Base-by-base conservation (phyloP, 1,139 yeast genomes). In the Kodamaea ohmeri region DNA sequence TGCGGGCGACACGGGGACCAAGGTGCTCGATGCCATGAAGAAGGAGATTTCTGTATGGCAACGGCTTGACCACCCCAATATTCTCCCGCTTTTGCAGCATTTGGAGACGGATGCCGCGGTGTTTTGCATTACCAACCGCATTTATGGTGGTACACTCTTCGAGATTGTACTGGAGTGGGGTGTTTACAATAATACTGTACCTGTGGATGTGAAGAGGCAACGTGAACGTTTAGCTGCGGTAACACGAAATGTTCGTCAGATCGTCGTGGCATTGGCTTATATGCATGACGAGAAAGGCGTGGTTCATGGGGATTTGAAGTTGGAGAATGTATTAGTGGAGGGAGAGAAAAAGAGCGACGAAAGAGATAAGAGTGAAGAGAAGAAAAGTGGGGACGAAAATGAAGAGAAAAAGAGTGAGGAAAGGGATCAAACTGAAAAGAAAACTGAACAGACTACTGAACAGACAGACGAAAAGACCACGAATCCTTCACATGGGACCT, bases 291-390 rank as follows among this genome's bases (percentile, higher is more conserved):
- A 73, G 9, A 66, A 71, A 42, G 83, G 82, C 4, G 72, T 87
- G 24, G 90, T 84, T 6, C 97, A 90, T 55, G 95, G 97, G 2
- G 97, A 90, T 60, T 65, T 90, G 31, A 90, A 90, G 58, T 67
- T 89, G 36, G 97, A 90, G 52, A 90, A 90, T 54, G 85, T 94
- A 42, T 63, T 90, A 38, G 62, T 87, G 24, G 80, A 78, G 38
- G 17, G 16, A 17, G 26, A 14, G 13, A n/a, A 29, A 4, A 14
- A 16, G n/a, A 14, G 9, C 6, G 25, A 31, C 12, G 13, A 21
- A 8, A 19, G 20, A 5, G 13, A 11, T n/a, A 11, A 6, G 32
- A 17, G 20, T 19, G 16, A 19, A 11, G n/a, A 13, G 12, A 17
- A 16, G 21, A 14, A 28, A 19, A 25, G 16, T 6, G 28, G 6